Evolutionary conservation across 805 yeast genomes (phyloP).

Genomic region (Ogataea nitratoaversa): DNA sequence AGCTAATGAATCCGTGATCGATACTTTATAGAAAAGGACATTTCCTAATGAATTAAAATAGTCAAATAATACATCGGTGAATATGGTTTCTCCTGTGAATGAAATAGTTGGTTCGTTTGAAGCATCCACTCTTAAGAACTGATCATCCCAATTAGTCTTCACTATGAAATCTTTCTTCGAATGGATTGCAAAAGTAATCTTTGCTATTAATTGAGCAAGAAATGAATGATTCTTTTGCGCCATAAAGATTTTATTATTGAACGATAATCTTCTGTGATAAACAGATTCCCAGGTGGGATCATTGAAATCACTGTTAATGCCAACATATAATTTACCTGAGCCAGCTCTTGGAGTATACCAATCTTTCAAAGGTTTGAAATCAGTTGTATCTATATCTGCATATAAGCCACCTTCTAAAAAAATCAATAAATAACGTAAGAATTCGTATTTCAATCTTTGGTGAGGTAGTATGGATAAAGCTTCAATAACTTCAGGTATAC

Average conservation of each 20-base stretch:
- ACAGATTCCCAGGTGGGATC: constrained; percentile 16
- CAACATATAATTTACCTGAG: constrained; percentile 14
- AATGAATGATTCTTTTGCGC: constrained; percentile 24
- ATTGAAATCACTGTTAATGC: constrained; percentile 20
- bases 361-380: constrained; percentile 36
- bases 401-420: constrained; percentile 52
- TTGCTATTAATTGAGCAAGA: constrained; percentile 20
- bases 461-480: constrained; percentile 46
- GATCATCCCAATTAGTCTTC: constrained; percentile 12
- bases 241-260: constrained; percentile 14
- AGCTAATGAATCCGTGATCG: constrained; percentile 1
- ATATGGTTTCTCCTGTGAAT: constrained; percentile 20
- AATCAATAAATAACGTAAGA: constrained; percentile 45
- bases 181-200: constrained; percentile 15
- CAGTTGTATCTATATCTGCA: constrained; percentile 49
- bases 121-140: constrained; percentile 9
- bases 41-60: constrained; percentile 15
- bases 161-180: constrained; percentile 3
- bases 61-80: constrained; percentile 21
- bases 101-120: constrained; percentile 16
- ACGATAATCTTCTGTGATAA: constrained; percentile 17
- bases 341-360: constrained; percentile 17
- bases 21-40: constrained; percentile 4
- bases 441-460: constrained; percentile 43
- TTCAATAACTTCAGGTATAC: constrained; percentile 42